Conservation (phyloP, 371 early-diverging fungal species). For the Dinochytrium kinnereticum region DNA sequence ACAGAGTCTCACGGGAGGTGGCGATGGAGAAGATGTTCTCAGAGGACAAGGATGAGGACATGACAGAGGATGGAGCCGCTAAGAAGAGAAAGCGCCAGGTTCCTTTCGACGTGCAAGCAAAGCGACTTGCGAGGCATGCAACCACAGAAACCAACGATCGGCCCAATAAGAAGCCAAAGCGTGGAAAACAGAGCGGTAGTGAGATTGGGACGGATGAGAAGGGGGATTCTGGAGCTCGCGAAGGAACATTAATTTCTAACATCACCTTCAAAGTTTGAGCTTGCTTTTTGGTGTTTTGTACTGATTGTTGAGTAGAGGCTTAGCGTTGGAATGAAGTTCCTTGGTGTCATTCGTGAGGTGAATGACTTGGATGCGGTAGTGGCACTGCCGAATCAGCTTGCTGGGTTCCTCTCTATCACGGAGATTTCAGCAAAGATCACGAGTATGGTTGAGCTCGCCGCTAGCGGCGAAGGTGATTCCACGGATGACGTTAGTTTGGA, state of each 20-base stretch:
- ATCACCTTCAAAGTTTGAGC: slow-evolving; percentile 33
- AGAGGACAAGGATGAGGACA: neutral
- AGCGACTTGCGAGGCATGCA: no score
- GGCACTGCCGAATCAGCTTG: slow-evolving; percentile 77
- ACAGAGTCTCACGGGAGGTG: neutral
- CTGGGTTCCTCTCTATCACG: slow-evolving; percentile 77
- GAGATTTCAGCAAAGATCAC: slow-evolving; percentile 74
- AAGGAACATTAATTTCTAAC: neutral
- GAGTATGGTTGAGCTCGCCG: slow-evolving; percentile 66
- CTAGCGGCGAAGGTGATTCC: slow-evolving; percentile 60
- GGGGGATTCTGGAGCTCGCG: slow-evolving; percentile 1
- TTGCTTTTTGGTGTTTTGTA: neutral
- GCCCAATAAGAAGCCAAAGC: neutral
- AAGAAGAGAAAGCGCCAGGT: slow-evolving; percentile 23
- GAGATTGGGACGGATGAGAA: neutral
- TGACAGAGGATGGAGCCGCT: neutral
- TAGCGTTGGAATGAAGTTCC: slow-evolving; percentile 67
- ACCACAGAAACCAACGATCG: neutral
- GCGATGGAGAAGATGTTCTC: slow-evolving; percentile 6
- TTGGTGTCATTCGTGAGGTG: slow-evolving; percentile 82
- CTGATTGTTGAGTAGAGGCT: neutral
- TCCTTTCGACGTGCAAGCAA: neutral
- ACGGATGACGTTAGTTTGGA: slow-evolving; percentile 41
- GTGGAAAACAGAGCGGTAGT: neutral
- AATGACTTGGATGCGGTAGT: slow-evolving; percentile 80